Evolutionary conservation across 352 stramenopile species (phyloP).

Genomic region (Phytophthora pistaciae): DNA sequence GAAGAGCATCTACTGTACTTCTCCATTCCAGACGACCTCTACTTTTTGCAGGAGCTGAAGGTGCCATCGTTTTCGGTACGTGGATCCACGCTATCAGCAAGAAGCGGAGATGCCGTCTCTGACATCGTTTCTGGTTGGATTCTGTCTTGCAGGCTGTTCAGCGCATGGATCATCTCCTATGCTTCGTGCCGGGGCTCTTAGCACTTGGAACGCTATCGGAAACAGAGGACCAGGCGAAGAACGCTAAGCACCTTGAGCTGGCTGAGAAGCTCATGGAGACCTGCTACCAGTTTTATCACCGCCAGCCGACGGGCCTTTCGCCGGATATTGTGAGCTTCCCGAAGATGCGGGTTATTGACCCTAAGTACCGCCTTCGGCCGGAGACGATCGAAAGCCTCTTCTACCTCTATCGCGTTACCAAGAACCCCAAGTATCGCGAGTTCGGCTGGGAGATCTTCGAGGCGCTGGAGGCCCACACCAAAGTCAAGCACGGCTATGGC

Average conservation of each 20-base stretch:
- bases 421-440: constrained; percentile 94
- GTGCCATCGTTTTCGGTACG: constrained; percentile 58
- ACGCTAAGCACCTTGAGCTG: constrained; percentile 84
- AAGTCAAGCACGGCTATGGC: constrained; percentile 91
- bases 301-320: constrained; percentile 92
- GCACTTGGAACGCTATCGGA: constrained; percentile 92
- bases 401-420: constrained; percentile 96
- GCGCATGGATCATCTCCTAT: constrained; percentile 97
- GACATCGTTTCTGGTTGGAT: constrained; percentile 8
- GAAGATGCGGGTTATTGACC: constrained; percentile 58
- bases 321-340: constrained; percentile 95
- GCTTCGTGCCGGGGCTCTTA: constrained; percentile 95
- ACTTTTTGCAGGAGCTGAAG: constrained; percentile 70
- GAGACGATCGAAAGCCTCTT: constrained; percentile 98
- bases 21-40: constrained; percentile 66
- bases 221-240: constrained; percentile 67
- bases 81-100: not conserved
- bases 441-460: constrained; percentile 97
- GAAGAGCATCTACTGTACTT: constrained; percentile 91
- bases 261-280: constrained; percentile 93
- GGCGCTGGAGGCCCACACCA: constrained; percentile 93
- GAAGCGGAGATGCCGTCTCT: not conserved
- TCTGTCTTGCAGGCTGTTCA: constrained; percentile 38
- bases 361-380: constrained; percentile 95
- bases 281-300: constrained; percentile 96